Percentiles rank a stretch among this genome's conserved stretches.
Conservation (phyloP, 177 flowering plant species). For the Vitis hybrid region DNA sequence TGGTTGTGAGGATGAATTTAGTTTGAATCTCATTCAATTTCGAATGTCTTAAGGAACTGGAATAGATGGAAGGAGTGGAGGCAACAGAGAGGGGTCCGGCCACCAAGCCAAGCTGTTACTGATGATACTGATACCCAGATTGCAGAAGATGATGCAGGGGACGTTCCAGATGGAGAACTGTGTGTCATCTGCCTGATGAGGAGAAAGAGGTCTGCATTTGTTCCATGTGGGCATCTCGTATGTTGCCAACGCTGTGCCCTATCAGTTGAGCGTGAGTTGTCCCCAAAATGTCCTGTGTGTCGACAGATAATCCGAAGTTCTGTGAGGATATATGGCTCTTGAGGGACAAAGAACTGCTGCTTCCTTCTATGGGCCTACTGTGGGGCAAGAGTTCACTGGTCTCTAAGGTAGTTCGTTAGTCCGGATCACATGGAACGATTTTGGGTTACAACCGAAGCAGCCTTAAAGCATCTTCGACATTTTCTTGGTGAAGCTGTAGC, state of each 20-base stretch:
- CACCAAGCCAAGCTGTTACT: conserved; percentile 15
- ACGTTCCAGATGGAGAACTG: conserved; percentile 70
- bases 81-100: conserved; percentile 34
- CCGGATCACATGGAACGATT: neutral
- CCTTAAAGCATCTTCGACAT: neutral
- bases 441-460: neutral
- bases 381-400: too few species aligned
- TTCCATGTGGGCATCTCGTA: conserved; percentile 94
- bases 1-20: neutral
- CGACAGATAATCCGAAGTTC: conserved; percentile 64
- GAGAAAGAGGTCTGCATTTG: conserved; percentile 71
- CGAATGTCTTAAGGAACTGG: conserved; percentile 64
- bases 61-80: conserved; percentile 67
- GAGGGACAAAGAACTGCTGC: conserved; percentile 15
- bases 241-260: conserved; percentile 80
- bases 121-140: conserved; percentile 13
- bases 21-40: neutral
- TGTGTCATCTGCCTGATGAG: conserved; percentile 78
- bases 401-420: neutral
- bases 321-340: conserved; percentile 61
- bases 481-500: too few species aligned
- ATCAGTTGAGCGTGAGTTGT: conserved; percentile 56
- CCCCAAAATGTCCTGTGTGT: conserved; percentile 87
- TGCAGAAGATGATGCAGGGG: conserved; percentile 44
- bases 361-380: neutral